Evolutionary conservation across 108 stramenopile genomes (phyloP), one percentile per base, ranked within the genome.

Genomic region (Epithemia pelagica): DNA sequence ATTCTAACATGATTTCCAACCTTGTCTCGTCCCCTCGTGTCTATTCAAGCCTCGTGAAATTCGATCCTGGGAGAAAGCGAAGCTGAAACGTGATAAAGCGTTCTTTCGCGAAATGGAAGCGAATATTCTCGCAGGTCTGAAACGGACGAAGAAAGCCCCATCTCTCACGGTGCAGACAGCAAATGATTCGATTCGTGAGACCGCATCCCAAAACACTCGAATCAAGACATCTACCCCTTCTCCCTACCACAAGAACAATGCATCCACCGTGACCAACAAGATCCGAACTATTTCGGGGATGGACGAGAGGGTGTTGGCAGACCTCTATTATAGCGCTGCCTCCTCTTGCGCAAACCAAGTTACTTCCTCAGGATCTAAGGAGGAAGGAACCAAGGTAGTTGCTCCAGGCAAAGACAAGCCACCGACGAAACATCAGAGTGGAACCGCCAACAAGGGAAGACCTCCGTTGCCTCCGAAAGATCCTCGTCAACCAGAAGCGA

Each of bases 251-350:
- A n/a, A n/a, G n/a, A n/a, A n/a, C n/a, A n/a, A n/a, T n/a, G n/a
- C n/a, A n/a, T n/a, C n/a, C n/a, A n/a, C n/a, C n/a, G n/a, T n/a
- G 69, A 46, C 37, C 37, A 46, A 46, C 10, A 46, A 46, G 26
- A 64, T 83, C 1, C 74, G 87, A 26, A 88, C 87, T 1, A 83
- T 88, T 57, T 83, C 82, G 7, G 66, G 71, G 2, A 88, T 88
- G 87, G 76, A 88, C 58, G 84, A 79, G 52, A 56, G 61, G 19
- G 24, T 84, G 1, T 52, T 88, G 28, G 74, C 67, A n/a, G 79
- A 86, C 59, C 62, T 86, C 7, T 28, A 67, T 5, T 37, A 24
- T 1, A 23, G 5, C 19, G 28, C 25, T 26, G 29, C 23, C 31
- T 30, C 18, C 0, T 27, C 22, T 1, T 32, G 24, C 23, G 25